Evolutionary conservation across 2,329 filamentous ascomycete species (phyloP).

Genomic region (Fusarium floridanum): DNA sequence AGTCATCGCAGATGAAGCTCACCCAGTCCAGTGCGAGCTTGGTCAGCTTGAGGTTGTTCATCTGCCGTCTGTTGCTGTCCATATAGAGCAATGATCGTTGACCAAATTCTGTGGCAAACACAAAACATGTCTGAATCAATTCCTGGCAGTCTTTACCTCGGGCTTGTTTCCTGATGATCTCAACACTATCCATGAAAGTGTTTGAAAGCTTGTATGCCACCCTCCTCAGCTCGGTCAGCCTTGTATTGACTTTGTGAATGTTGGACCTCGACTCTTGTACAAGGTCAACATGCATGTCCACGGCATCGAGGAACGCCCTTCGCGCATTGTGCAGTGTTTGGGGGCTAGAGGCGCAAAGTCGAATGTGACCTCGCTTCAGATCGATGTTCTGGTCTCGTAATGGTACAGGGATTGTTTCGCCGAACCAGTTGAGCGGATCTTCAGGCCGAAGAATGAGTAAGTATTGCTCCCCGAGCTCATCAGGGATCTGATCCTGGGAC

Average conservation of each 20-base stretch:
- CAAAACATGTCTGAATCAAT: slow-evolving; percentile 96
- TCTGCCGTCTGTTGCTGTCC: slow-evolving; percentile 93
- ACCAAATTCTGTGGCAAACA: slow-evolving; percentile 98
- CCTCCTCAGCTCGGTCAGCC: slow-evolving; percentile 93
- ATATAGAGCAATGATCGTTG: slow-evolving; percentile 95
- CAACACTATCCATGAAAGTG: slow-evolving; percentile 98
- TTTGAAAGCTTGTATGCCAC: slow-evolving; percentile 97
- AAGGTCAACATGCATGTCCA: slow-evolving; percentile 87
- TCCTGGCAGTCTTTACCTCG: slow-evolving; percentile 90
- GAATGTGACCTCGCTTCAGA: slow-evolving; percentile 86
- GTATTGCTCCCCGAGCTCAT: slow-evolving; percentile 82
- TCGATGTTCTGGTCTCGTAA: slow-evolving; percentile 85
- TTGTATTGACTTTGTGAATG: slow-evolving; percentile 88
- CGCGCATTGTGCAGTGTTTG: slow-evolving; percentile 85
- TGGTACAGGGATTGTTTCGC: slow-evolving; percentile 77
- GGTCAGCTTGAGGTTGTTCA: slow-evolving; percentile 97
- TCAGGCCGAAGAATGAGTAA: slow-evolving; percentile 88
- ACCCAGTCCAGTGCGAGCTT: slow-evolving; percentile 97
- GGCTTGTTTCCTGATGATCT: slow-evolving; percentile 89
- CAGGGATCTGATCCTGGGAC: slow-evolving; percentile 67
- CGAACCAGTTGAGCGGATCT: slow-evolving; percentile 82
- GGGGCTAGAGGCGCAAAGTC: slow-evolving; percentile 90
- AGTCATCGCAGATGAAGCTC: slow-evolving; percentile 97
- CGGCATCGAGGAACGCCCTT: slow-evolving; percentile 79
- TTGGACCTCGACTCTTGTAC: slow-evolving; percentile 94